Evolutionary conservation across 2,329 filamentous ascomycete species (phyloP), one percentile per base, ranked within the genome.

Genomic region (Decorospora gaudefroyi): DNA sequence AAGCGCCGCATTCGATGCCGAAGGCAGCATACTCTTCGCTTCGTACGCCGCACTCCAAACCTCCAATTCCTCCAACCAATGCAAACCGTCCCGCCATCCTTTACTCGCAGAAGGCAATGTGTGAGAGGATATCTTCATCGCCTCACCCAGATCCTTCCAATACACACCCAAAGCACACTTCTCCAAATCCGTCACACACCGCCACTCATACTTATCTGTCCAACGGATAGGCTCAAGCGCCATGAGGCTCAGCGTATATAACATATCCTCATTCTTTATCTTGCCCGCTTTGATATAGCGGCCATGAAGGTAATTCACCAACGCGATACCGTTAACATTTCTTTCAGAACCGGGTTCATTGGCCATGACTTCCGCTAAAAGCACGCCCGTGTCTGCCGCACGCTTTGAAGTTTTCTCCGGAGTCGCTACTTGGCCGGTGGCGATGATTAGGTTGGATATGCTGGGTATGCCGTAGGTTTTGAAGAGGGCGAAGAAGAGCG

Each of bases 61-160:
- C 12, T 64, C 62, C 1, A 83, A 54, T 36, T 80, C 78, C 2
- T 80, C 72, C 3, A 77, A 64, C 73, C 77, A 83, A 3, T 79
- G 71, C 13, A 80, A 56, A 1, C 79, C 78, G 53, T 80, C 76
- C 4, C 64, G 60, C 54, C 76, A 80, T 0, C 54, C 58, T 22
- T 27, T 22, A 0, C 55, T 52, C 4, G 73, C 76, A 0, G 73
- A 73, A 7, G 39, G 35, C n/a, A 83, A 67, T 1, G 50, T 61
- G 2, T 70, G 67, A 33, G 74, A 80, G 3, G 71, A 69, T 42
- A 90, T 86, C 0, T 76, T 78, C 81, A 90, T 86, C 38, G 81
- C 80, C 55, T 89, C 83, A 10, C 86, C 87, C 11, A 88, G 70
- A 38, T 76, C 76, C 67, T 87, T 87, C 86, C 86, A 90, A 59